Conservation (phyloP, 1,139 yeast species). For the Pichia sp. region DNA sequence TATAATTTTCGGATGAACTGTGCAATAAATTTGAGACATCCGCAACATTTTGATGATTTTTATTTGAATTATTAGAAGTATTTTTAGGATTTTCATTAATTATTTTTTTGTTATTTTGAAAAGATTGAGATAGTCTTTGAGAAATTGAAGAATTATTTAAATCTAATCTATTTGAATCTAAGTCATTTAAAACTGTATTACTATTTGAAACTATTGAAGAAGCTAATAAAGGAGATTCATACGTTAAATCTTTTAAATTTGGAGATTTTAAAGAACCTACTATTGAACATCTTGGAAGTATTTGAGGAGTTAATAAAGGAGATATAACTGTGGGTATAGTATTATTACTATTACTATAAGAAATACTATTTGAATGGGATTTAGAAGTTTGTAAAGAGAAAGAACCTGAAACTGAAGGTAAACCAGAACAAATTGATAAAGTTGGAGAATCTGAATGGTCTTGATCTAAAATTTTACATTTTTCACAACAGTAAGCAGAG, state of each 20-base stretch:
- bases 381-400: conserved; percentile 6
- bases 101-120: background rate
- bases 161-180: conserved; percentile 29
- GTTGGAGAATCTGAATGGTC: conserved; percentile 22
- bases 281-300: conserved; percentile 13
- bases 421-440: conserved; percentile 20
- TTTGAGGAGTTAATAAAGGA: conserved; percentile 28
- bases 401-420: conserved; percentile 8
- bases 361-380: conserved; percentile 1
- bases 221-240: conserved; percentile 28
- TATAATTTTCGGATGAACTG: conserved; percentile 29
- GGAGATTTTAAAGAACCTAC: conserved; percentile 22
- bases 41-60: conserved; percentile 14
- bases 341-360: conserved; percentile 1
- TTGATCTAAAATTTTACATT: conserved; percentile 45
- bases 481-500: conserved; percentile 55
- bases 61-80: background rate
- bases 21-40: conserved; percentile 26
- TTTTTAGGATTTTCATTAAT: background rate
- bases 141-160: conserved; percentile 14
- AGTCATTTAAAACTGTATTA: conserved; percentile 19
- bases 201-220: conserved; percentile 11
- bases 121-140: conserved; percentile 6
- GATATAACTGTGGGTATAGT: conserved; percentile 22
- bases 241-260: conserved; percentile 23